Conservation (phyloP, 306 rosid species). For the Mimosa bimucronata region DNA sequence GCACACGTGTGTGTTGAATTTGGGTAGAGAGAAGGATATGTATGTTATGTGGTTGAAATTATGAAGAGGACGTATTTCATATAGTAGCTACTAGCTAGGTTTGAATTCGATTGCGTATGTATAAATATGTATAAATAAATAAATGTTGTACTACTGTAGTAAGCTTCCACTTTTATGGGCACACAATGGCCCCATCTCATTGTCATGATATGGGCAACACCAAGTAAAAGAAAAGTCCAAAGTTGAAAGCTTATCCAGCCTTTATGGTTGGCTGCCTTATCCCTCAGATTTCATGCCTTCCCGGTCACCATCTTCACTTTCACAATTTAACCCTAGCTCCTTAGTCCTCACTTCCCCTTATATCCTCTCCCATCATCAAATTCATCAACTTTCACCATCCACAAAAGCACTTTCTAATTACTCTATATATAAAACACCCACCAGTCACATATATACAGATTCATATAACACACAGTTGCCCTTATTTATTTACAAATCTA, state of each 20-base stretch:
- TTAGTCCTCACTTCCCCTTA: not conserved
- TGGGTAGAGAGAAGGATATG: not conserved
- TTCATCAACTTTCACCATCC: not conserved
- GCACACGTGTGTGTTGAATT: not conserved
- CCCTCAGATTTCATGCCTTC: not conserved
- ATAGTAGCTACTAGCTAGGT: conserved; percentile 10
- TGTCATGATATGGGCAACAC: not conserved
- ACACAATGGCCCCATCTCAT: conserved; percentile 20
- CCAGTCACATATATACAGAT: not conserved
- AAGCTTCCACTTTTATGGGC: not conserved
- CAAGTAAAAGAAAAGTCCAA: not conserved
- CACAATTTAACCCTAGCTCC: not conserved
- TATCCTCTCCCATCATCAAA: not conserved
- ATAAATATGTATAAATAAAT: not conserved
- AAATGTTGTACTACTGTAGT: too few relatives aligned
- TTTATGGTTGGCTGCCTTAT: too few relatives aligned
- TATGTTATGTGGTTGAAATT: not conserved
- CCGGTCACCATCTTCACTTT: not conserved
- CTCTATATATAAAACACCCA: not conserved
- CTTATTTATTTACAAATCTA: not conserved
- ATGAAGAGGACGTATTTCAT: conserved; percentile 25
- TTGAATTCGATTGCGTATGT: not conserved
- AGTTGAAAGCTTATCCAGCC: not conserved
- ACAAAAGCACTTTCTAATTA: not conserved
- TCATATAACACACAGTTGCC: not conserved